Base-by-base conservation (phyloP, 2,329 filamentous ascomycete species). In the Aspergillus sp. region DNA sequence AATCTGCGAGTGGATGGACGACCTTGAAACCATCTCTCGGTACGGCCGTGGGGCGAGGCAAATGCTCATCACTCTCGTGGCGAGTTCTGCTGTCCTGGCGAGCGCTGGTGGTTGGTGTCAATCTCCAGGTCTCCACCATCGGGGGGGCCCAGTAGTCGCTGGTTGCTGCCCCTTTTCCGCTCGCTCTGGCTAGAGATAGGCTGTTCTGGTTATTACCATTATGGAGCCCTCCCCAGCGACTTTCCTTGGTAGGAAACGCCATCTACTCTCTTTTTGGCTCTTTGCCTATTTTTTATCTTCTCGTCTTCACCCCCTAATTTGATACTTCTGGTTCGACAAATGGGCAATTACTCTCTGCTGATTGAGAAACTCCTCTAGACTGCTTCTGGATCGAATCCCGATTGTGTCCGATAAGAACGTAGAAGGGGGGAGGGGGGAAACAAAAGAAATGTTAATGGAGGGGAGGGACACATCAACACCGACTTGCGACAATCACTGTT, bases 401-500 rank as follows among this genome's bases (percentile, higher is more conserved):
- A 45, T 45, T 57, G 58, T 63, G 54, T 63, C 61, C 58, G 51
- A 45, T 61, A 57, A 25, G 56, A 59, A 52, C 25, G 32, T 41
- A 51, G 36, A 32, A 17, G 13, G 47, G 47, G 25, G 43, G 52
- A 49, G 32, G 25, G 25, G 25, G 25, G 7, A 8, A 28, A 13
- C 28, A 36, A 15, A 36, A 36, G 12, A 36, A 36, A 36, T 36
- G 32, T 45, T 55, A 45, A 43, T 45, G 49, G 58, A 57, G 36
- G 23, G 25, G 36, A 45, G 8, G 12, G 47, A 36, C 32, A 21
- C 43, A 28, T 30, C 32, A 53, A 54, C 23, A 53, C 36, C 51
- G 30, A 39, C 41, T 36, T 58, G 60, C 63, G 60, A 61, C 61
- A 55, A 64, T 25, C 63, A 65, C 60, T 64, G 71, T 63, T 71